Base-by-base conservation (phyloP, 1,284 basidiomycete genomes). In the Thecaphora thlaspeos region DNA sequence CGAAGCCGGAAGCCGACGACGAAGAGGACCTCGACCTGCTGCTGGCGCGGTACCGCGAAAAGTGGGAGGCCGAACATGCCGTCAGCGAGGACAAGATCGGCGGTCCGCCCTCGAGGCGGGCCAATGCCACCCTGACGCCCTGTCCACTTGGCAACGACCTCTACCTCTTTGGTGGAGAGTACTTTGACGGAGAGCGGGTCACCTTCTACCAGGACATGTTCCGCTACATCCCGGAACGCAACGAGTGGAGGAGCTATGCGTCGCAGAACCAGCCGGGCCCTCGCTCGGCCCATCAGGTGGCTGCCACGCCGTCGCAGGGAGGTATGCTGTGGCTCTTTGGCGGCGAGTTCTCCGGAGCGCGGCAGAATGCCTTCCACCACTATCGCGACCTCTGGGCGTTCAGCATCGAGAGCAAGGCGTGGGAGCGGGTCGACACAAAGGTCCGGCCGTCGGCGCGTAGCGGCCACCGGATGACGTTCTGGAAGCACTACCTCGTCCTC, bases 381-480 rank as follows among this genome's bases (percentile, higher is more conserved):
- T 95, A 92, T 73, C 85, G 89, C 39, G 90, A 93, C 69, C 61
- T 76, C 0, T 71, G 69, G 69, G 71, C 70, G 1, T 74, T 73
- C 56, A 69, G 61, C 38, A 57, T 76, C 48, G 70, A 70, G 10
- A 51, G 61, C 5, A 69, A 91, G 70, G 80, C 83, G 0, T 96
- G 92, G 92, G 90, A 95, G 57, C 82, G 89, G 18, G 89, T 94
- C 51, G 91, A 95, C 83, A 83, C 90, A 9, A 93, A 91, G 73
- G 79, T 88, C 17, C 82, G 85, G 17, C 91, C 91, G 0, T 86
- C 83, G 40, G 89, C 90, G 2, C 82, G 92, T 24, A 90, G 88
- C 15, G 92, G 92, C 1, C 90, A 77, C 47, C 64, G 89, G 22
- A 92, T 95, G 90, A 87, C 88, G 0, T 82, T 88, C 55, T 95